A percentile compares a stretch with the other conserved stretches of the same genome.
phyloP scores from a whole-genome alignment of 2,329 filamentous ascomycete species.

The Ophiostoma sp. region DNA sequence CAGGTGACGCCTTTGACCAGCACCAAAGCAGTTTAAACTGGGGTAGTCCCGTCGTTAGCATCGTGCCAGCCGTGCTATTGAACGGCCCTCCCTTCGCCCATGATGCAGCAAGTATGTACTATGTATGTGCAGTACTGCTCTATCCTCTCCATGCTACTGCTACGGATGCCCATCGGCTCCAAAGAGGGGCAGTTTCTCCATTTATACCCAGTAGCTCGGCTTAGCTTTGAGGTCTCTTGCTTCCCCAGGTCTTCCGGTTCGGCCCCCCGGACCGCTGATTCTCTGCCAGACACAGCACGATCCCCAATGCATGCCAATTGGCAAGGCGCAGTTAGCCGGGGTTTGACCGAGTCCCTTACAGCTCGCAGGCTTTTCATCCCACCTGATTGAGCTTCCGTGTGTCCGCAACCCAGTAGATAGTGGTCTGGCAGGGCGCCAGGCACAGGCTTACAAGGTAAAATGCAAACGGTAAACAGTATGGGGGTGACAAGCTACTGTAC shows the following conservation, averaged over 20 bases:
- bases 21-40: not conserved
- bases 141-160: not conserved
- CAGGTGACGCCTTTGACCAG: not conserved
- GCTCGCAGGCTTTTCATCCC: not conserved
- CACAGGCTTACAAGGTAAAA: not conserved
- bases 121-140: not conserved
- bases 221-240: not conserved
- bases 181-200: not conserved
- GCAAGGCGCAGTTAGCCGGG: not conserved
- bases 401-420: not conserved
- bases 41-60: slow-evolving; percentile 4
- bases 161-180: not conserved
- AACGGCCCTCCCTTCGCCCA: not conserved
- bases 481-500: not conserved
- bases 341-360: not conserved
- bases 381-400: slow-evolving; percentile 11
- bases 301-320: not conserved
- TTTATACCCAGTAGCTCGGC: not conserved
- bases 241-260: slow-evolving; percentile 7
- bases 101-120: not conserved
- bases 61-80: not conserved
- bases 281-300: not conserved
- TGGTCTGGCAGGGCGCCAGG: not conserved
- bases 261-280: not conserved
- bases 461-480: not conserved